Evolutionary conservation across 306 rosid genomes (phyloP), one percentile per base, ranked within the genome.

Genomic region (Sindora glabra): DNA sequence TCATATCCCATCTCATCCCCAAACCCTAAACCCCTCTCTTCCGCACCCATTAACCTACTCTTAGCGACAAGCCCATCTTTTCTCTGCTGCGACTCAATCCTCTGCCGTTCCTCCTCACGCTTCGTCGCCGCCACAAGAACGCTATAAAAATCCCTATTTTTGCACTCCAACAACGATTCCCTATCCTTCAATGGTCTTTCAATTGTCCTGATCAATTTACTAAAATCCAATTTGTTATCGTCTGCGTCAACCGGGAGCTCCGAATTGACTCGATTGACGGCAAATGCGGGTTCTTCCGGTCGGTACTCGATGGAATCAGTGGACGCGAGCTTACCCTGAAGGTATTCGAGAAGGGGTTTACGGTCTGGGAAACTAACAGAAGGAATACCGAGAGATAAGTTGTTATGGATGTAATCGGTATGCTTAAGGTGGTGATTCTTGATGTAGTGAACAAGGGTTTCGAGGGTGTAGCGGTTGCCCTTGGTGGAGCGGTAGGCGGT

Each of bases 41-140:
- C 95, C 5, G 83, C 70, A 23, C 89, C 85, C 95, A 86, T 86
- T 2, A 94, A 38, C 34, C 99, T 59, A 18, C 83, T 94, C 87
- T 94, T 89, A 10, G 99, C 99, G 12, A 94, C 99, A 14, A 89
- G 67, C 34, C 97, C 97, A 4, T 94, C 99, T 54, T 94, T 94
- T 73, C 97, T 68, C 89, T 89, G 97, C 13, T 89, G 97, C 10
- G 97, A 94, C 24, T 94, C 99, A 5, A 78, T 51, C 24, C 95
- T 63, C 78, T 89, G 94, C 15, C 99, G 79, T 48, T 94, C 97
- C 75, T 89, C 97, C 51, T 94, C 99, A 10, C 99, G 84, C 79
- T 84, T 86, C 16, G 95, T 84, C 47, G 99, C 91, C 4, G 86
- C 66, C 15, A 83, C 80, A 27, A 94, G 59, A 1, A 94, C 89